Conservation (phyloP, 2,329 filamentous ascomycete species). For the Diaporthe vexans region DNA sequence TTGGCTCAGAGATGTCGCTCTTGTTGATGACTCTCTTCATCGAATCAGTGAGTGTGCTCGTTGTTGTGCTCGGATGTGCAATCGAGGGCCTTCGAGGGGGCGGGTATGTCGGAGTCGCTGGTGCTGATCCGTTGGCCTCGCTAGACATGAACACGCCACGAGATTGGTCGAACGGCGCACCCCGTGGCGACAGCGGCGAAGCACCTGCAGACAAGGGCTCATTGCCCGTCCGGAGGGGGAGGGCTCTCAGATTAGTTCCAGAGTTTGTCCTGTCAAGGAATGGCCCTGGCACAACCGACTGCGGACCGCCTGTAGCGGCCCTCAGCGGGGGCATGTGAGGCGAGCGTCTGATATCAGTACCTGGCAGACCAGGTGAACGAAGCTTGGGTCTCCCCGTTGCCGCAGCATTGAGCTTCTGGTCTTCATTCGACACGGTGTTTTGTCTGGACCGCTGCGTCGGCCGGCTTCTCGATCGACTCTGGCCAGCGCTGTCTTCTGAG, state of each 20-base stretch:
- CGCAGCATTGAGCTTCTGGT: conserved; percentile 51
- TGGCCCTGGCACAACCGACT: conserved; percentile 45
- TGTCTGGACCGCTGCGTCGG: conserved; percentile 56
- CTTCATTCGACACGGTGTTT: conserved; percentile 54
- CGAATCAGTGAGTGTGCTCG: conserved; percentile 54
- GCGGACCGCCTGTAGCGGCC: conserved; percentile 49
- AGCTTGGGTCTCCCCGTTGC: conserved; percentile 50
- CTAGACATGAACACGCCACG: conserved; percentile 50
- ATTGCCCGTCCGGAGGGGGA: conserved; percentile 50
- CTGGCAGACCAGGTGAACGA: conserved; percentile 63
- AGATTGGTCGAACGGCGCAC: conserved; percentile 45
- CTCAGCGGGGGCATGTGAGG: conserved; percentile 62
- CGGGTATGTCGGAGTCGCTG: conserved; percentile 49
- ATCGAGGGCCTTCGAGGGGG: conserved; percentile 53
- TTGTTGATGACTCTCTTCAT: conserved; percentile 60
- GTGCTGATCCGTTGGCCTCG: conserved; percentile 51
- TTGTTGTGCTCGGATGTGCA: conserved; percentile 46
- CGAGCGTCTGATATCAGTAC: conserved; percentile 62
- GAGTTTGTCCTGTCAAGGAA: conserved; percentile 48
- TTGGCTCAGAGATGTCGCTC: conserved; percentile 66
- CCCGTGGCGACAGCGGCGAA: conserved; percentile 61
- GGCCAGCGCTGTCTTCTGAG: conserved; percentile 66
- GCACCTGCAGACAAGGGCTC: conserved; percentile 55
- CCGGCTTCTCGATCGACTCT: conserved; percentile 55
- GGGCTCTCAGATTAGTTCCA: conserved; percentile 52